Evolutionary conservation across 164 flowering plant genomes (phyloP).

Genomic region (Magnolia kwangsiensis): DNA sequence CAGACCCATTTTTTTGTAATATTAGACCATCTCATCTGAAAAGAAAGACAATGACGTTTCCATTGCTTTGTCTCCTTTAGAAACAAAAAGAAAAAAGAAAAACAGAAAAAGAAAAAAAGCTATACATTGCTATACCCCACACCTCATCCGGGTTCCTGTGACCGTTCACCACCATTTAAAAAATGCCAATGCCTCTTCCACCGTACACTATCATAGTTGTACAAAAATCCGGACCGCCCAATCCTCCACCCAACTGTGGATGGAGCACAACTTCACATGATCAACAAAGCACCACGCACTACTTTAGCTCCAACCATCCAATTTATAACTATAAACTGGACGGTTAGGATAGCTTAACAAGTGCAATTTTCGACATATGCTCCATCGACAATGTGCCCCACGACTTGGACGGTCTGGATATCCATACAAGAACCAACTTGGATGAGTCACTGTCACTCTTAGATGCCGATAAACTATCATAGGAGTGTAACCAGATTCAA

Average conservation of each 20-base stretch:
- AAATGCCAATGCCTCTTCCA: neutral
- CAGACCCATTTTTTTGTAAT: neutral
- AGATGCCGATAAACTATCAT: neutral
- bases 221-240: neutral
- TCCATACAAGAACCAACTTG: too few relatives aligned
- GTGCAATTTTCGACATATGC: neutral
- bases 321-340: too few relatives aligned
- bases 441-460: neutral
- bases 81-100: neutral
- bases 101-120: neutral
- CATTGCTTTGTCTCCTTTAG: conserved; percentile 3
- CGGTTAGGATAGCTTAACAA: too few relatives aligned
- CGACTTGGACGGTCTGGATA: neutral
- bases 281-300: neutral
- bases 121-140: neutral
- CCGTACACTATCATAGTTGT: too few relatives aligned
- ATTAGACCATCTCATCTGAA: neutral
- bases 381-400: neutral
- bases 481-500: neutral
- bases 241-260: too few relatives aligned
- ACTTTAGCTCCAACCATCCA: neutral
- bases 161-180: neutral
- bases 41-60: conserved; percentile 5
- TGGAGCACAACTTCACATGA: too few relatives aligned
- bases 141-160: neutral